Evolutionary conservation across 2,329 filamentous ascomycete species (phyloP).

Genomic region (Tolypocladium inflatum): DNA sequence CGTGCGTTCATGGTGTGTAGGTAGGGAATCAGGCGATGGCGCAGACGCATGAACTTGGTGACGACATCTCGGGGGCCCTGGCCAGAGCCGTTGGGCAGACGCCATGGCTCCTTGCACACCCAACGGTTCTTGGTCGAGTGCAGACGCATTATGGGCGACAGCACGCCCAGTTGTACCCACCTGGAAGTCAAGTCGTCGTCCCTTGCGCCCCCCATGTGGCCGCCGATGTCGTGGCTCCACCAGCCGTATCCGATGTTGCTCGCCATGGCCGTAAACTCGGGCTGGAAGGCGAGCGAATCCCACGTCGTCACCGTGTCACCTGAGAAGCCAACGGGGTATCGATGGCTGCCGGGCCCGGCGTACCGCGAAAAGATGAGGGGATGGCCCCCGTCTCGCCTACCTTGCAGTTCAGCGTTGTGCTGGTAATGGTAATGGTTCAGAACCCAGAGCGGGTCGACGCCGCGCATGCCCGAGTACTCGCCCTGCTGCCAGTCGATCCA

Average conservation of each 20-base stretch:
- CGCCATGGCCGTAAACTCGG: conserved; percentile 56
- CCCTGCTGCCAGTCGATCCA: conserved; percentile 64
- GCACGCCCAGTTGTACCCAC: conserved; percentile 53
- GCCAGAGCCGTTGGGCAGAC: conserved; percentile 25
- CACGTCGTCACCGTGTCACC: conserved; percentile 52
- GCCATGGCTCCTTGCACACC: conserved; percentile 55
- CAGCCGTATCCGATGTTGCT: conserved; percentile 60
- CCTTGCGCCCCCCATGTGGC: conserved; percentile 45
- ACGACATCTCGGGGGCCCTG: conserved; percentile 35
- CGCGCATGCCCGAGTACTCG: conserved; percentile 39
- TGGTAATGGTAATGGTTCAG: conserved; percentile 57
- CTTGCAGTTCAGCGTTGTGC: conserved; percentile 32
- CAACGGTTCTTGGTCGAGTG: conserved; percentile 50
- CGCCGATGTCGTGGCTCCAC: conserved; percentile 63
- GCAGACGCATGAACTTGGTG: conserved; percentile 38
- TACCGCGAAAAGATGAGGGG: conserved; percentile 52
- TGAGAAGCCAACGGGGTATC: conserved; percentile 57
- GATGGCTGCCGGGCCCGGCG: conserved; percentile 52
- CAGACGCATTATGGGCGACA: conserved; percentile 51
- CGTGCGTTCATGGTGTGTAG: conserved; percentile 47
- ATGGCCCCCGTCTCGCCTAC: conserved; percentile 18
- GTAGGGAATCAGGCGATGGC: conserved; percentile 52
- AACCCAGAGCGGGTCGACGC: conserved; percentile 54
- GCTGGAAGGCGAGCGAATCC: conserved; percentile 52
- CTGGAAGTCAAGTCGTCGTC: conserved; percentile 50